These are phyloP conservation scores for Fragaria iinumae DNA, from an alignment of 306 rosid genomes.

Conservation along the genomic window DNA sequence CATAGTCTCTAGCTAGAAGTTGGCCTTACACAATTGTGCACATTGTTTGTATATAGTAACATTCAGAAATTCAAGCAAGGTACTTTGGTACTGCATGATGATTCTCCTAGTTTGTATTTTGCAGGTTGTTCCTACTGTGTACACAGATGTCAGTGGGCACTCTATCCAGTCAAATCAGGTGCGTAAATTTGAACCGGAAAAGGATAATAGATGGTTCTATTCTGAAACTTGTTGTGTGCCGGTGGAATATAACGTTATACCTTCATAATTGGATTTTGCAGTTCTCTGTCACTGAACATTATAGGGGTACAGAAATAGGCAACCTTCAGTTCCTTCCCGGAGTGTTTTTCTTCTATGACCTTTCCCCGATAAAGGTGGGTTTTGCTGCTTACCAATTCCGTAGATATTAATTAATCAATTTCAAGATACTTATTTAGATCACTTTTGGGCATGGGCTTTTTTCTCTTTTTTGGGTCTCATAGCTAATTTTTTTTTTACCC, in stretches of 20 bases:
- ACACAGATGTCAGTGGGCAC: conserved; percentile 77
- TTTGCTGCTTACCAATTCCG: conserved; percentile 9
- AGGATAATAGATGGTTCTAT: not conserved
- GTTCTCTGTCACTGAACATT: conserved; percentile 98
- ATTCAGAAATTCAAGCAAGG: not conserved
- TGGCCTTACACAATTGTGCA: not conserved
- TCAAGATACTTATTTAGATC: not conserved
- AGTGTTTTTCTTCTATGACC: conserved; percentile 95
- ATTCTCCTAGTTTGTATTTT: conserved; percentile 12
- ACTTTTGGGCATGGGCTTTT: not conserved
- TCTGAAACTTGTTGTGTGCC: conserved; percentile 9
- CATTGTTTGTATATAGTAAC: not conserved
- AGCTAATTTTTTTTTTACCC: conserved; percentile 5
- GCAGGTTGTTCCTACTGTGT: conserved; percentile 95
- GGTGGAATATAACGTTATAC: conserved; percentile 10
- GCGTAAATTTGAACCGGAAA: conserved; percentile 12
- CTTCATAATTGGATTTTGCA: conserved; percentile 45
- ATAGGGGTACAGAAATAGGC: conserved; percentile 64
- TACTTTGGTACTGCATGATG: conserved; percentile 11
- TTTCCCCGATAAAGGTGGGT: conserved; percentile 92
- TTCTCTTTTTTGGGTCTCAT: not conserved
- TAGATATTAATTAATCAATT: not conserved
- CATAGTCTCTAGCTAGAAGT: not conserved
- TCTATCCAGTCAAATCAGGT: conserved; percentile 97
- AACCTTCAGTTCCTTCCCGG: conserved; percentile 90